Conservation (phyloP, 768 basidiomycete genomes). For the Paxillus ammoniavirescens region DNA sequence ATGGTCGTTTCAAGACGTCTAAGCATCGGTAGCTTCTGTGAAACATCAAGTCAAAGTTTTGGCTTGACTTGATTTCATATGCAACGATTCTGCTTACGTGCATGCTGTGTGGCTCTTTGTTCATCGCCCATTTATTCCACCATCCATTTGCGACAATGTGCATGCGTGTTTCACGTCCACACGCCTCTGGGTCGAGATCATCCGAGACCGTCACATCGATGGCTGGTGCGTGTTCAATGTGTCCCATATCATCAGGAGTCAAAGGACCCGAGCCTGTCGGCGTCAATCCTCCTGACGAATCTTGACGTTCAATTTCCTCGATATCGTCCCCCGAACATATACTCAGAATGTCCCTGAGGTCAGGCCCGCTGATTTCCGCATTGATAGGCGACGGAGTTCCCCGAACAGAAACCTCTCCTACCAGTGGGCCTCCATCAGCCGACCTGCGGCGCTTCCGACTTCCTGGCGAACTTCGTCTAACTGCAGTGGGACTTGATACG, state of each 20-base stretch:
- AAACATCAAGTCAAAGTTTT: constrained; percentile 4
- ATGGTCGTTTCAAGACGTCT: constrained; percentile 48
- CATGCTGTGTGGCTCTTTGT: constrained; percentile 13
- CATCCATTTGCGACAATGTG: constrained; percentile 47
- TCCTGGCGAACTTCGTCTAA: constrained; percentile 17
- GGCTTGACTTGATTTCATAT: constrained; percentile 2
- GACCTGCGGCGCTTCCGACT: constrained; percentile 2
- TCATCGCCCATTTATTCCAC: constrained; percentile 51
- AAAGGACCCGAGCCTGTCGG: constrained; percentile 35
- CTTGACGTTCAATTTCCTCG: constrained; percentile 31
- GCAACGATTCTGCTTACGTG: constrained; percentile 19
- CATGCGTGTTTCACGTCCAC: constrained; percentile 30
- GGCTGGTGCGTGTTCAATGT: constrained; percentile 8
- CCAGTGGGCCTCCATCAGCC: not conserved
- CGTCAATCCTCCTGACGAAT: constrained; percentile 28
- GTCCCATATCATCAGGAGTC: constrained; percentile 27
- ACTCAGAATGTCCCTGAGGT: constrained; percentile 44
- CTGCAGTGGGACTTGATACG: constrained; percentile 31
- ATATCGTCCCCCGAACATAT: constrained; percentile 46
- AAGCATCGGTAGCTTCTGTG: constrained; percentile 33
- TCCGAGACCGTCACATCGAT: constrained; percentile 25
- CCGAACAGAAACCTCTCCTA: constrained; percentile 25
- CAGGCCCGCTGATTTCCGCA: constrained; percentile 33
- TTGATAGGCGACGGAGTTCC: constrained; percentile 27
- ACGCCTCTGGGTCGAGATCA: constrained; percentile 21